phyloP scores from a whole-genome alignment of 495 filamentous ascomycete genomes.

The Chaetomidium leptoderma region DNA sequence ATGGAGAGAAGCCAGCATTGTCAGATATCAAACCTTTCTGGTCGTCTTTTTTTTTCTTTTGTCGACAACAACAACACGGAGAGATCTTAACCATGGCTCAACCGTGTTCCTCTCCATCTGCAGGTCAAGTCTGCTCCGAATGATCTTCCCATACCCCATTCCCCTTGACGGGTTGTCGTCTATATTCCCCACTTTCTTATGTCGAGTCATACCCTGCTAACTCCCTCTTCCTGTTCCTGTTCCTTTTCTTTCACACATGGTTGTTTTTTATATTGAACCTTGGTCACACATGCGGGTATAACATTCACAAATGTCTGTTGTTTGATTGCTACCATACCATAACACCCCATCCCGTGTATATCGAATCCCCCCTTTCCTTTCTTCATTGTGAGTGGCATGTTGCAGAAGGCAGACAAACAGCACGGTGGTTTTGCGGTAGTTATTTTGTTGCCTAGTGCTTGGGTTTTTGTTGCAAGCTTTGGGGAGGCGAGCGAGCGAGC shows the following conservation, averaged over 20 bases:
- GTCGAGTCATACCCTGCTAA: not conserved
- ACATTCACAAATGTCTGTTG: conserved; percentile 11
- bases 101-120: not conserved
- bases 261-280: conserved; percentile 6
- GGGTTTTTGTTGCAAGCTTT: too few species aligned
- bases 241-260: conserved; percentile 9
- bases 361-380: not conserved
- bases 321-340: not conserved
- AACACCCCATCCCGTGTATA: conserved; percentile 3
- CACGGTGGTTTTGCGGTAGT: not conserved
- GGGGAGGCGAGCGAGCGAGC: too few species aligned
- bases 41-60: conserved; percentile 24
- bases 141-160: conserved; percentile 6
- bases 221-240: conserved; percentile 6
- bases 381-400: conserved; percentile 3
- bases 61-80: conserved; percentile 27
- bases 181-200: conserved; percentile 5
- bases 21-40: conserved; percentile 18
- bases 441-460: too few species aligned
- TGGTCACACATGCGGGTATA: conserved; percentile 3
- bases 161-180: conserved; percentile 6
- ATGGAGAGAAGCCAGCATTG: conserved; percentile 15
- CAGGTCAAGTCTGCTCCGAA: not conserved
- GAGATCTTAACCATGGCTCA: conserved; percentile 11
- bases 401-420: not conserved